Evolutionary conservation across 2,329 filamentous ascomycete species (phyloP).

Genomic region (Coniochaeta sp.): DNA sequence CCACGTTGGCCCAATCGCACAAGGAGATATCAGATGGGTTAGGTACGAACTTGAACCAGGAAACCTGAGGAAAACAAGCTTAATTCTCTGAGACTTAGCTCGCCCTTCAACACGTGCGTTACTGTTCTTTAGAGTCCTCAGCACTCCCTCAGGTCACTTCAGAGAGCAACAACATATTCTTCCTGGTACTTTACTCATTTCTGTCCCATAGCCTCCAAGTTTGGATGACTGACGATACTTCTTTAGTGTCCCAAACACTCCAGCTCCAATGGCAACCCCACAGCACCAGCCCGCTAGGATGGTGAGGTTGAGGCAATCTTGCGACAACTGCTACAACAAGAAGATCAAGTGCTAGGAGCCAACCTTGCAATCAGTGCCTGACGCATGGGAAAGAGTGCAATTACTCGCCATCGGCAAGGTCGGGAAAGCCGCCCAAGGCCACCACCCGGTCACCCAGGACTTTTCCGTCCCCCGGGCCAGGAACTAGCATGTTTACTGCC

Average conservation of each 20-base stretch:
- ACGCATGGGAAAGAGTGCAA: constrained; percentile 40
- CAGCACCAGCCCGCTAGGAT: constrained; percentile 4
- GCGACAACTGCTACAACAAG: constrained; percentile 47
- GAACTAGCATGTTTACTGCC: constrained; percentile 16
- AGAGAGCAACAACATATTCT: too few species aligned
- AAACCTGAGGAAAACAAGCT: background rate
- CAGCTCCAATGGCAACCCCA: too few species aligned
- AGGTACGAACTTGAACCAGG: background rate
- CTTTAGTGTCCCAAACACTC: too few species aligned
- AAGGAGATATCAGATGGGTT: background rate
- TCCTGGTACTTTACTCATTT: too few species aligned
- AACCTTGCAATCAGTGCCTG: constrained; percentile 47
- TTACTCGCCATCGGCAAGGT: constrained; percentile 45
- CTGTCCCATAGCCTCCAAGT: too few species aligned
- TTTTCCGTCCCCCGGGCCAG: background rate
- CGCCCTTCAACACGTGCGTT: too few species aligned
- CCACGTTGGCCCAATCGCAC: background rate
- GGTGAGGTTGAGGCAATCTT: constrained; percentile 23
- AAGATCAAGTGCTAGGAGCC: constrained; percentile 50
- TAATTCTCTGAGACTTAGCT: too few species aligned
- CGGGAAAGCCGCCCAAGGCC: constrained; percentile 41
- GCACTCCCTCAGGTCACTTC: too few species aligned
- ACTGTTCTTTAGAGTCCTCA: too few species aligned
- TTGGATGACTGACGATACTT: too few species aligned
- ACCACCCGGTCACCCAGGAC: constrained; percentile 20